Base-by-base conservation (phyloP, 2,329 filamentous ascomycete species). In the Aschersonia sp. region DNA sequence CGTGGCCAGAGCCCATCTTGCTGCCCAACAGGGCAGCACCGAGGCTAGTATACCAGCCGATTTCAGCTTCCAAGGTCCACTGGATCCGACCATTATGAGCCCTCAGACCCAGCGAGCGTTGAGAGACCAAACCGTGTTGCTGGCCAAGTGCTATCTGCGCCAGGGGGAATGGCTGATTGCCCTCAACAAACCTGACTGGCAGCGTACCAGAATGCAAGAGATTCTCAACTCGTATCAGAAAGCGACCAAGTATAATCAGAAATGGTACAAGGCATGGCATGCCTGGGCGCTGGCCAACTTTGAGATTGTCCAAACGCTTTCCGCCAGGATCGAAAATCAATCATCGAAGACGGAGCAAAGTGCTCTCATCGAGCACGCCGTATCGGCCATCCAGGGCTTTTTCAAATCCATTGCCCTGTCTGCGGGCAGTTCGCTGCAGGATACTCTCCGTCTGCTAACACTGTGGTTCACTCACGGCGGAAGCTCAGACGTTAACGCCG, bases 181-280 rank as follows among this genome's bases (percentile, higher is more conserved):
- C 12, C 68, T 95, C 47, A 85, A 94, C 61, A 83, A 85, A 59
- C 85, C 88, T 46, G 83, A 92, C 54, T 98, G 92, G 94, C 82
- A 87, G 53, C 79, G 86, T 52, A 83, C 87, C 7, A 82, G 86
- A 54, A 86, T 95, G 4, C 79, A 85, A 46, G 90, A 97, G 47
- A 88, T 98, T 49, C 71, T 98, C 30, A 76, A 79, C n/a, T 88
- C 92, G 2, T 98, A 97, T 63, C 81, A 82, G 14, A 83, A 89
- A 50, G 94, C 94, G 1, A 98, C 92, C 2, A 83, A 87, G 50
- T 96, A 94, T 67, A 94, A 98, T 61, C 83, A 87, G 35, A 81
- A 83, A 51, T 98, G 90, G 79, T 98, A 98, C 70, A 99, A 98
- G 67, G 92, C 94, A 6, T 99, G 92, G 92, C 92, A 99, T 65